Evolutionary conservation across 176 grass and related monocot species (phyloP).

Genomic region (Oryza australiensis): DNA sequence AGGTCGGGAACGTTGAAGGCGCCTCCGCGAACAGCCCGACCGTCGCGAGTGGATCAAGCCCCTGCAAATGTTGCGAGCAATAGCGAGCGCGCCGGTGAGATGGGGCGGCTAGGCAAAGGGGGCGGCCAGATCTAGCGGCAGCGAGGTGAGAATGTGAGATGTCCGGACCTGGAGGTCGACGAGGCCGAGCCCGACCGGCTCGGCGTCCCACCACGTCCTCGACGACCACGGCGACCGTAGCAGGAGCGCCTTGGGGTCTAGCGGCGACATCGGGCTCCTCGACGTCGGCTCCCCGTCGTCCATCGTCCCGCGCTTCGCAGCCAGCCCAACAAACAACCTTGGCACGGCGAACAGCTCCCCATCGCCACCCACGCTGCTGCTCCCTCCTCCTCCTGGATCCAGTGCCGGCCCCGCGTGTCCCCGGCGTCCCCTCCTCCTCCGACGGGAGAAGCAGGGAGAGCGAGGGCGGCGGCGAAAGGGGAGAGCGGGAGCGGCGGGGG

Average conservation of each 20-base stretch:
- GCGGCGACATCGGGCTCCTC: slow-evolving; percentile 81
- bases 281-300: slow-evolving; percentile 60
- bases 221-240: slow-evolving; percentile 55
- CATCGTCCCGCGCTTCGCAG: slow-evolving; percentile 51
- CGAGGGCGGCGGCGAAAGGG: no score
- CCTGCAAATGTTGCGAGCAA: slow-evolving; percentile 47
- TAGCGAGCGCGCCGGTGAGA: neutral
- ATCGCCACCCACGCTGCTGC: slow-evolving; percentile 44
- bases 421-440: no score
- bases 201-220: slow-evolving; percentile 62
- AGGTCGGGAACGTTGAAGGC: no score
- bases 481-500: no score
- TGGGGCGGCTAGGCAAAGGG: neutral
- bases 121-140: neutral
- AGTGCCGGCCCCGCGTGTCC: no score
- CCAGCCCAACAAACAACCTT: slow-evolving; percentile 65
- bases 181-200: slow-evolving; percentile 70
- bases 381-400: no score
- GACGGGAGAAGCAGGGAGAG: no score
- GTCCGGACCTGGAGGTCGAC: slow-evolving; percentile 67
- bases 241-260: slow-evolving; percentile 69
- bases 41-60: slow-evolving; percentile 81
- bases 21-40: slow-evolving; percentile 72
- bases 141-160: neutral
- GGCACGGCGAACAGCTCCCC: slow-evolving; percentile 66